Base-by-base conservation (phyloP, 2,329 filamentous ascomycete genomes). In the Emydomyces testavorans region DNA sequence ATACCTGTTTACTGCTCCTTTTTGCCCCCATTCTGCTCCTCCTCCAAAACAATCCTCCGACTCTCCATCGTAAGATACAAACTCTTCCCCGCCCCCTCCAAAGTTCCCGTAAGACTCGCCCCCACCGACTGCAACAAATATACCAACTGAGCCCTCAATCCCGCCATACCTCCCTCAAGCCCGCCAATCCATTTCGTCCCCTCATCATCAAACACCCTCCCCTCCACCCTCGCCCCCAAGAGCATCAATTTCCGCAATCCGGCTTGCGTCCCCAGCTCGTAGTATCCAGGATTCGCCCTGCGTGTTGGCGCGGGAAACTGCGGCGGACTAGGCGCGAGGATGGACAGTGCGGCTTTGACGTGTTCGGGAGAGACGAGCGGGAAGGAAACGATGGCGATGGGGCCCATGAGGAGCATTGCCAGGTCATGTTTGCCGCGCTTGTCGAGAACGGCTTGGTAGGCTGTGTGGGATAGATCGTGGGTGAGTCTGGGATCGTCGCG, bases 31-130 rank as follows among this genome's bases (percentile, higher is more conserved):
- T 44, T 52, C 59, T 64, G 62, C 55, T 85, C 82, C 57, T 89
- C 84, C 60, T 95, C 87, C 64, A 98, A 66, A 69, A 90, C 83
- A 41, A 73, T 78, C 67, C 81, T 80, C 63, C 90, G 75, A 41
- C 85, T 79, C 72, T 96, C 90, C 59, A 98, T 71, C 10, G 90
- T 86, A 53, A 94, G 75, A 75, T 90, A 96, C 57, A 98, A 63
- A 62, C 78, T 89, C 73, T 82, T 86, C 51, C 82, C 76, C 41
- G 85, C 79, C 47, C 84, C 80, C 64, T 94, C 87, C 57, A 98
- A 70, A n/a, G 81, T 77, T 54, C 70, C 80, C 20, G 88, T 85
- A 48, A 98, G 67, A 50, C 82, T 80, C 48, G 86, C 77, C 34
- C 89, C 88, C 53, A 86, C 78, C 53, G 80, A 79, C 68, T 92